Conservation (phyloP, 805 yeast species). For the Yueomyces sp. region DNA sequence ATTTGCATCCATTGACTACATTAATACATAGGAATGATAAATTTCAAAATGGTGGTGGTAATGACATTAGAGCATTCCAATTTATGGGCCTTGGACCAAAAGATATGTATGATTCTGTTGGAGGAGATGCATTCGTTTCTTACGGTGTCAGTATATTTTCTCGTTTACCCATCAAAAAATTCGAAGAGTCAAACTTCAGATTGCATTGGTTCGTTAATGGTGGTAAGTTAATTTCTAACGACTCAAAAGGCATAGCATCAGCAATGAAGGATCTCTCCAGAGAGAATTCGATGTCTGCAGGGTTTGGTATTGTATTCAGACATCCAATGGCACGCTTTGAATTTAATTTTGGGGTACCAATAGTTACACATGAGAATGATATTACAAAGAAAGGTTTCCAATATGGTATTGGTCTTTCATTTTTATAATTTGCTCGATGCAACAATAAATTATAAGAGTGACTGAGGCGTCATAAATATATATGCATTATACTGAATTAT, state of each 20-base stretch:
- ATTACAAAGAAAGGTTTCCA: slow-evolving; percentile 50
- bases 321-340: slow-evolving; percentile 60
- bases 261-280: slow-evolving; percentile 19
- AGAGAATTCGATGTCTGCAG: slow-evolving; percentile 39
- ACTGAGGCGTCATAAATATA: background rate
- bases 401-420: slow-evolving; percentile 50
- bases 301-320: slow-evolving; percentile 46
- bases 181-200: slow-evolving; percentile 35
- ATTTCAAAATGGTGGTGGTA: slow-evolving; percentile 72
- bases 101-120: slow-evolving; percentile 40
- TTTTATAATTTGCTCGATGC: slow-evolving; percentile 25
- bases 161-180: slow-evolving; percentile 39
- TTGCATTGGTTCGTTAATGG: slow-evolving; percentile 52
- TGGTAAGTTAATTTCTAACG: slow-evolving; percentile 40
- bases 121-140: slow-evolving; percentile 52
- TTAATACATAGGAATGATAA: slow-evolving; percentile 58
- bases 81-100: slow-evolving; percentile 56
- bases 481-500: background rate
- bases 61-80: slow-evolving; percentile 57
- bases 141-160: slow-evolving; percentile 46
- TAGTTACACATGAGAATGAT: slow-evolving; percentile 38
- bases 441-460: background rate
- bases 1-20: slow-evolving; percentile 21
- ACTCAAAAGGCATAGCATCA: slow-evolving; percentile 9
- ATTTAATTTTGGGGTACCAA: slow-evolving; percentile 48